These are phyloP conservation scores for Gossypium ekmanianum DNA, from an alignment of 345 rosid species.

Conservation along the genomic window DNA sequence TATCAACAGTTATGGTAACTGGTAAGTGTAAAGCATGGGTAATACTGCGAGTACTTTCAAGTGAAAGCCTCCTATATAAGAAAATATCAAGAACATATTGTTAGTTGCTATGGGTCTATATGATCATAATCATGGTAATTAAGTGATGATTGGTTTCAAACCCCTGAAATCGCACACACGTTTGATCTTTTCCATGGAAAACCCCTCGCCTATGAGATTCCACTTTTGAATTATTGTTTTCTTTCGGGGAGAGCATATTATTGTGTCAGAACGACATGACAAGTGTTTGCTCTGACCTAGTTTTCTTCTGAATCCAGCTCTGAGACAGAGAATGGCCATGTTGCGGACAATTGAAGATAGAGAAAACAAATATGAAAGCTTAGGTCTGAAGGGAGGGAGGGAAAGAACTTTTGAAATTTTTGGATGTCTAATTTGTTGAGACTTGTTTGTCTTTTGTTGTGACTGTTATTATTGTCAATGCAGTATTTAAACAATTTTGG, in stretches of 20 bases:
- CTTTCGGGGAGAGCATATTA: neutral
- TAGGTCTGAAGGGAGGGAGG: neutral
- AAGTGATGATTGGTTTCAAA: neutral
- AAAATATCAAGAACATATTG: neutral
- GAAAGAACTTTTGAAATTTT: slow-evolving; percentile 9
- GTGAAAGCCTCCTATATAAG: neutral
- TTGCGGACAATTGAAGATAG: slow-evolving; percentile 13
- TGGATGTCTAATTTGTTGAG: slow-evolving; percentile 21
- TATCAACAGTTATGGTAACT: neutral
- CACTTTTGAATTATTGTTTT: neutral
- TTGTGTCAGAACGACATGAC: neutral
- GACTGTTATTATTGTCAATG: slow-evolving; percentile 15
- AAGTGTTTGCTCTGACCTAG: neutral
- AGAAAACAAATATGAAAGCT: slow-evolving; percentile 6
- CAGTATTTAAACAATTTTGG: slow-evolving; percentile 42
- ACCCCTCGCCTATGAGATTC: neutral
- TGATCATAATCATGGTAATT: neutral
- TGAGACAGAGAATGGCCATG: slow-evolving; percentile 29
- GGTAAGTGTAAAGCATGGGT: neutral
- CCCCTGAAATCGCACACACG: too few species aligned
- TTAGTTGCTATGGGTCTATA: neutral
- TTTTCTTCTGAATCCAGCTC: slow-evolving; percentile 30
- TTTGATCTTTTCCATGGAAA: neutral
- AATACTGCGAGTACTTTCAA: neutral
- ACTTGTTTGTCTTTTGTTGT: slow-evolving; percentile 20